Base-by-base conservation (phyloP, 371 early-diverging fungal species). In the Rhizopus sp. region DNA sequence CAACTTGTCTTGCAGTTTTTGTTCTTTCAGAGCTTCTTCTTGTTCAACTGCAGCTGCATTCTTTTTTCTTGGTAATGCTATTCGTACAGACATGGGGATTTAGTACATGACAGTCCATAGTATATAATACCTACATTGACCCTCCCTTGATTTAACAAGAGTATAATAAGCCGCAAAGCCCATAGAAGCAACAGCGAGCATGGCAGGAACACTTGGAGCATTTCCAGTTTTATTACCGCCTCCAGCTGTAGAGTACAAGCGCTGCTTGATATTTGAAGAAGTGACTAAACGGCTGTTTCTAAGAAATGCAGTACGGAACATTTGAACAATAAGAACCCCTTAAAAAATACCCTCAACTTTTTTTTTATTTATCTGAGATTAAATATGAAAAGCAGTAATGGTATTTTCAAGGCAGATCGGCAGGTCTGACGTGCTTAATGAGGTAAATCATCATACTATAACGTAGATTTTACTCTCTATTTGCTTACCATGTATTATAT, bases 151-250 rank as follows among this genome's bases (percentile, higher is more conserved):
- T 57, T 75, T 70, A 9, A 75, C 73, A 31, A 80, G 47, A n/a
- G 68, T 71, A 41, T 72, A 73, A 58, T 76, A 81, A 45, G 77
- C 77, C 31, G 77, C 70, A 39, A 74, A 78, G 53, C 77, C 81
- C 73, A 81, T 71, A 6, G 78, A 76, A 3, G 81, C 81, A 23
- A 81, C 81, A 29, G 81, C 81, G 35, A 75, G 55, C 68, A 81
- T 72, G 55, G 81, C 81, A 47, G 77, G 63, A 7, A 73, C 44
- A 47, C 70, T 80, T 39, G 80, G 80, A 3, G 59, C 45, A 23
- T 23, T 46, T 7, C 38, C 38, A 31, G 61, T 61, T 30, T 45
- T 33, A 3, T 50, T 31, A 6, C 57, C 51, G 9, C 62, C 58
- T 29, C 63, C 50, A 15, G 54, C 60, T 38, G 57, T 54, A 6